These are phyloP conservation scores for Cytidiella melzeri DNA, from an alignment of 768 basidiomycete genomes.

Conservation along the genomic window DNA sequence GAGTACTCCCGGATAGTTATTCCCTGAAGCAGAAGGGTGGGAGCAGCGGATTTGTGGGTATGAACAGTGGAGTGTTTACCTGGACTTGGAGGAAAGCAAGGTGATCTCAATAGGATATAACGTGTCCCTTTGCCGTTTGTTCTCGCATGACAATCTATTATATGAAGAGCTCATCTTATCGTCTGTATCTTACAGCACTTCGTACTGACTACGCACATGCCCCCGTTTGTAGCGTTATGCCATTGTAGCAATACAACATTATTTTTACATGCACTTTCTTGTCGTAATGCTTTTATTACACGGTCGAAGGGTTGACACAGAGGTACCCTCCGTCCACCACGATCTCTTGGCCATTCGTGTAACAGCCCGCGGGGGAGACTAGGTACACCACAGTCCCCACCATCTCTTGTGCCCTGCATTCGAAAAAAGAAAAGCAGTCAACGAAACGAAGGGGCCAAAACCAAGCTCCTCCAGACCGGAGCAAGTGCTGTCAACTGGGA, in stretches of 20 bases:
- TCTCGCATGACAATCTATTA: background rate
- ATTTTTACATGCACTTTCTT: background rate
- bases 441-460: constrained; percentile 1
- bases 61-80: background rate
- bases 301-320: constrained; percentile 61
- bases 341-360: constrained; percentile 75
- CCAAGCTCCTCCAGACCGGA: background rate
- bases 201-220: background rate
- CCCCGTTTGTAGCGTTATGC: background rate
- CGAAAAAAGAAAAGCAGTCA: no score
- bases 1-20: constrained; percentile 6
- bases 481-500: background rate
- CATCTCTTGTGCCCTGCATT: constrained; percentile 58
- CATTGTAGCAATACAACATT: background rate
- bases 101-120: no score
- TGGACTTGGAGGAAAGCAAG: background rate
- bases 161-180: background rate
- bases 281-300: constrained; percentile 19
- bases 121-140: background rate
- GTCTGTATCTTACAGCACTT: background rate
- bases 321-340: constrained; percentile 71
- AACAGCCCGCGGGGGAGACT: constrained; percentile 65
- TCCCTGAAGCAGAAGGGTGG: constrained; percentile 6
- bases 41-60: constrained; percentile 1
- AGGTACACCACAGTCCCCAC: constrained; percentile 75